Base-by-base conservation (phyloP, 352 stramenopile genomes). In the Globisporangium emineosum region DNA sequence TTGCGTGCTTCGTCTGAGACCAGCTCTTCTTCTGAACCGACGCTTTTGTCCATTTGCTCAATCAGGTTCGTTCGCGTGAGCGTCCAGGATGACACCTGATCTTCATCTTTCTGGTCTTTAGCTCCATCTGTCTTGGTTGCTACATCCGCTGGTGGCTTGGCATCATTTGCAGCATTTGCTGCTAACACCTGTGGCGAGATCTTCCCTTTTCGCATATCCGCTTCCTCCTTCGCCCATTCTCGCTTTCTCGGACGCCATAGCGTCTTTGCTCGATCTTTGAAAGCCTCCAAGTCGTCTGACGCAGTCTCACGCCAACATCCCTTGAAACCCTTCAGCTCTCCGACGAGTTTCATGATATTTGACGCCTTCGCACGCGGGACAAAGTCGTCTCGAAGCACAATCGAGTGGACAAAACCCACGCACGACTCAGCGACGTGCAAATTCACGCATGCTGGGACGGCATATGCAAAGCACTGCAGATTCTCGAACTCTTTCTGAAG, bases 381-480 rank as follows among this genome's bases (percentile, higher is more conserved):
- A 65, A 94, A 88, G 51, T 96, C 87, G 68, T 96, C 87, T 32
- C 87, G 85, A 29, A 96, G 72, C 27, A 96, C 84, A 49, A 94
- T 82, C 30, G 87, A 96, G 59, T 93, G 79, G 23, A 96, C 87
- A 56, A 92, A 96, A 45, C 78, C 67, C 23, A 76, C 69, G 49
- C 85, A 96, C 4, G 81, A 87, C 57, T 93, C 84, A 1, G 87
- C 85, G n/a, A 92, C 76, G 32, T 85, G 76, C n/a, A 86, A 69
- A 57, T 93, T 93, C 29, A 93, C 83, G 53, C 87, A 96, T 9
- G 87, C 87, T 12, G 87, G 87, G 10, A 93, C 79, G 17, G 87
- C 87, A 51, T 96, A 96, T n/a, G 85, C 87, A 72, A 90, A 93
- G 56, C 87, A 96, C 53, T 90, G 75, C 3, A 96, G 67, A 40